phyloP scores from a whole-genome alignment of 352 stramenopile species.

The Phytopythium kandeliae region DNA sequence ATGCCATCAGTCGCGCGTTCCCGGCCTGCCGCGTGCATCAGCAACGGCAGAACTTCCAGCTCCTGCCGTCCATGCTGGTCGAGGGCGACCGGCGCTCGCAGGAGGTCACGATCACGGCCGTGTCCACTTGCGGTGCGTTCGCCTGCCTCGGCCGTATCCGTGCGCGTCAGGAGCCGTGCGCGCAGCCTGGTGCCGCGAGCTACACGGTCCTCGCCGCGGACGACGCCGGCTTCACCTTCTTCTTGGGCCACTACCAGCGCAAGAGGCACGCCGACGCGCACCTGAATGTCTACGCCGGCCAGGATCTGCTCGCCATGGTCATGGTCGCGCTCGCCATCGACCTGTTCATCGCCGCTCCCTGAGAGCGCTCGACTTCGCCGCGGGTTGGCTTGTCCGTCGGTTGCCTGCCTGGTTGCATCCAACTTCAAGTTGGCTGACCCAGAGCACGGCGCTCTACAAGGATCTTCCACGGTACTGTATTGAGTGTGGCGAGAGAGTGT shows the following conservation, averaged over 20 bases:
- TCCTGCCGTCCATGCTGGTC: constrained; percentile 15
- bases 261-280: constrained; percentile 11
- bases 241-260: constrained; percentile 17
- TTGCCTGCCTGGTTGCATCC: no score
- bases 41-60: constrained; percentile 14
- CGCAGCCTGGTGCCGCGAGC: constrained; percentile 2
- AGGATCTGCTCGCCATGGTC: constrained; percentile 21
- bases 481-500: no score
- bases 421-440: constrained; percentile 7
- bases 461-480: no score
- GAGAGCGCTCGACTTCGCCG: no score
- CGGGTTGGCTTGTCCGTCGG: no score
- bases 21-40: constrained; percentile 19
- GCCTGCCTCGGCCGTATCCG: constrained; percentile 12
- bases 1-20: constrained; percentile 15
- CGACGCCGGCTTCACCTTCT: constrained; percentile 19
- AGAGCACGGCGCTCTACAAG: no score
- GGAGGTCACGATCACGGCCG: constrained; percentile 8
- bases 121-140: constrained; percentile 15
- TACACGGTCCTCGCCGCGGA: constrained; percentile 15
- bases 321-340: constrained; percentile 19
- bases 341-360: constrained; percentile 7
- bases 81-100: constrained; percentile 9
- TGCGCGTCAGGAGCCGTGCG: constrained; percentile 3
- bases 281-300: constrained; percentile 15